phyloP scores from a whole-genome alignment of 106 monocot genomes.

The Acorus calamus region DNA sequence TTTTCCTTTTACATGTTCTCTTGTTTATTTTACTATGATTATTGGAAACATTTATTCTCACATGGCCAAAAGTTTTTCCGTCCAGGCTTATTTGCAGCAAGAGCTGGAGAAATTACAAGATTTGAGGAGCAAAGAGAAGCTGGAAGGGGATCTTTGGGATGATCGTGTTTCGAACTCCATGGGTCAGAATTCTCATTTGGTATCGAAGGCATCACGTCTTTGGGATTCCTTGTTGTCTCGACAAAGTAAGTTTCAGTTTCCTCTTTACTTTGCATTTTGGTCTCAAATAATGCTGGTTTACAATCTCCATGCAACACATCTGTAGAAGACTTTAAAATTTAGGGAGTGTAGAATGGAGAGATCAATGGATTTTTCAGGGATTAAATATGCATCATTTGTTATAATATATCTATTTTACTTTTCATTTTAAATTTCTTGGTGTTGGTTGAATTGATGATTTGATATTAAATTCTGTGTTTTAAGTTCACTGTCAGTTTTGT shows the following conservation, averaged over 20 bases:
- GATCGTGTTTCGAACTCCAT: slow-evolving; percentile 64
- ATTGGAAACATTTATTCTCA: too few species aligned
- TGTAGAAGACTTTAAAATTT: neutral
- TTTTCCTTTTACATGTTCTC: neutral
- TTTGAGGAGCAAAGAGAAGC: slow-evolving; percentile 84
- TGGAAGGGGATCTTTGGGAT: slow-evolving; percentile 90
- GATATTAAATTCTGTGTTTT: too few species aligned
- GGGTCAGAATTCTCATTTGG: slow-evolving; percentile 68
- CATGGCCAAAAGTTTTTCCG: neutral
- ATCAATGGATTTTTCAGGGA: too few species aligned
- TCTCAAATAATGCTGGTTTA: too few species aligned
- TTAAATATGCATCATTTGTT: too few species aligned
- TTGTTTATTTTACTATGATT: too few species aligned
- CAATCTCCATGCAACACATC: neutral
- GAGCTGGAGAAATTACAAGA: slow-evolving; percentile 95
- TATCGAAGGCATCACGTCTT: slow-evolving; percentile 84
- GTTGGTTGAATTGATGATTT: too few species aligned
- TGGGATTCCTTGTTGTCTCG: slow-evolving; percentile 96
- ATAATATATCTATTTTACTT: too few species aligned
- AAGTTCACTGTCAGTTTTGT: too few species aligned
- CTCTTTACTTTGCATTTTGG: too few species aligned
- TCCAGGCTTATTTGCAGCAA: slow-evolving; percentile 93
- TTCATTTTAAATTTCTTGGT: too few species aligned
- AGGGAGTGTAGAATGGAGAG: too few species aligned
- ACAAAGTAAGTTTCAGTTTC: slow-evolving; percentile 43